Conservation (phyloP, 805 yeast genomes). For the Suhomyces xylopsoci region DNA sequence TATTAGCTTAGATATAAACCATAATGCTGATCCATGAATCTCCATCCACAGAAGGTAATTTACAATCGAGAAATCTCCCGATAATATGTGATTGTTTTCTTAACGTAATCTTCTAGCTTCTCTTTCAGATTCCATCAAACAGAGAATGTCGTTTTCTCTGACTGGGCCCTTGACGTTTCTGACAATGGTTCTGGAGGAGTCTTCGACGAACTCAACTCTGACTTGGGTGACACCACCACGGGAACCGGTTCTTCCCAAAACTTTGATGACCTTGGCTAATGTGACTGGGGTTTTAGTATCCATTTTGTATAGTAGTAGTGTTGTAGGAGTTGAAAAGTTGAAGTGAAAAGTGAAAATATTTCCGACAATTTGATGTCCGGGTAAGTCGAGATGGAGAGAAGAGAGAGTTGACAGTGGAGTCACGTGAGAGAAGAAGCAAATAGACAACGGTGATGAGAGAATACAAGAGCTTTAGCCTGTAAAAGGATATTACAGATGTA, state of each 20-base stretch:
- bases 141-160: conserved; percentile 96
- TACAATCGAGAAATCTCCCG: background rate
- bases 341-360: background rate
- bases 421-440: background rate
- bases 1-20: background rate
- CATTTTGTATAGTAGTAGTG: conserved; percentile 14
- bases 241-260: conserved; percentile 99
- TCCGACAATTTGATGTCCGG: background rate
- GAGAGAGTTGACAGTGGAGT: background rate
- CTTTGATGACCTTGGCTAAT: conserved; percentile 99
- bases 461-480: too few species aligned
- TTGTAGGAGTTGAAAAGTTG: background rate
- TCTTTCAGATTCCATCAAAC: conserved; percentile 99
- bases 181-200: conserved; percentile 91
- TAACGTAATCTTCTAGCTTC: conserved; percentile 96
- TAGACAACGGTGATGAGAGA: too few species aligned
- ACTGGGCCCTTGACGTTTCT: conserved; percentile 98
- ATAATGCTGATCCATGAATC: background rate
- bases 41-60: background rate
- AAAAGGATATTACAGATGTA: too few species aligned
- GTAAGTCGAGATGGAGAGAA: background rate
- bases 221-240: conserved; percentile 99
- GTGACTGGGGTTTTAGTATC: conserved; percentile 88
- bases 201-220: conserved; percentile 95
- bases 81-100: conserved; percentile 13